Evolutionary conservation across 352 stramenopile genomes (phyloP).

Genomic region (Phytophthora ohioensis): DNA sequence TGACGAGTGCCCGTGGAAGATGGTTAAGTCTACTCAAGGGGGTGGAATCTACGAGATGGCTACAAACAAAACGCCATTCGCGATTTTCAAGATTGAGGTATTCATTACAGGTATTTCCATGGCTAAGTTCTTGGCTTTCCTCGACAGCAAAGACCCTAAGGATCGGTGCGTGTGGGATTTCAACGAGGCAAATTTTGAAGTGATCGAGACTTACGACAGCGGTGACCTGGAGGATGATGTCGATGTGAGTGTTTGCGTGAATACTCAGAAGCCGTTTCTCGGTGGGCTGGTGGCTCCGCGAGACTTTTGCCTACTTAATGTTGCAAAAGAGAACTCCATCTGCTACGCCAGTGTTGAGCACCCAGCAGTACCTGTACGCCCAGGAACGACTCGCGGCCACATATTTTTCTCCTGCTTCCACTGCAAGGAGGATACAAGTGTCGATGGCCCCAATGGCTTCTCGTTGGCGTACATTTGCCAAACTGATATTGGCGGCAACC

Average conservation of each 20-base stretch:
- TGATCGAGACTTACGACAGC: slow-evolving; percentile 54
- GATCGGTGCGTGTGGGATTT: slow-evolving; percentile 60
- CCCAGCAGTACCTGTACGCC: slow-evolving; percentile 43
- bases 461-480: slow-evolving; percentile 62
- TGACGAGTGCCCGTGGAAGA: slow-evolving; percentile 50
- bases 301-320: slow-evolving; percentile 65
- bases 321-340: slow-evolving; percentile 35
- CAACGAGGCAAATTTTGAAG: slow-evolving; percentile 57
- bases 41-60: slow-evolving; percentile 60
- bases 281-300: slow-evolving; percentile 61
- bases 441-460: slow-evolving; percentile 42
- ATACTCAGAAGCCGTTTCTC: slow-evolving; percentile 67
- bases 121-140: slow-evolving; percentile 50
- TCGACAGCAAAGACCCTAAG: slow-evolving; percentile 52
- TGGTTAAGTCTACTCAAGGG: slow-evolving; percentile 41
- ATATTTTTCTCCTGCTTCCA: slow-evolving; percentile 59
- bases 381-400: slow-evolving; percentile 43
- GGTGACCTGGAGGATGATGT: slow-evolving; percentile 30
- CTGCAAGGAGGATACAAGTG: slow-evolving; percentile 39
- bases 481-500: slow-evolving; percentile 57
- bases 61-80: slow-evolving; percentile 45
- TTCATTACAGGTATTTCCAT: slow-evolving; percentile 55
- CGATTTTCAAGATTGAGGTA: slow-evolving; percentile 64
- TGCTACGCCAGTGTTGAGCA: slow-evolving; percentile 58
- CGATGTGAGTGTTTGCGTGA: slow-evolving; percentile 50